Percentiles rank a stretch among this genome's conserved stretches.
phyloP scores from a whole-genome alignment of 495 filamentous ascomycete species.

The Saxophila tyrrhenica region DNA sequence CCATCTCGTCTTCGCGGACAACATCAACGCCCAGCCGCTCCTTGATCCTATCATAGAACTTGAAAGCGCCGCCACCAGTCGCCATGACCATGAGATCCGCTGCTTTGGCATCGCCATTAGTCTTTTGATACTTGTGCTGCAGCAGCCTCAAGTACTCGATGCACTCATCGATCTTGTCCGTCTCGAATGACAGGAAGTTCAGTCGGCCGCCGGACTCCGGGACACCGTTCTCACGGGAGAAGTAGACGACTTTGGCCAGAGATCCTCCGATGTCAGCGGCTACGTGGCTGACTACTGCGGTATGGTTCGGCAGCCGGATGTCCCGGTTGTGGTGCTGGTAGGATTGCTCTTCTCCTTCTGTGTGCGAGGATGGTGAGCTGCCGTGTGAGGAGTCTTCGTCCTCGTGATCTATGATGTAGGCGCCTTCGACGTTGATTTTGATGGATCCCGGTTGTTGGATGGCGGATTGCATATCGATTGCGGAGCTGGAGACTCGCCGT shows the following conservation, averaged over 20 bases:
- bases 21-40: slow-evolving; percentile 75
- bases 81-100: slow-evolving; percentile 78
- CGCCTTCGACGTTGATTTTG: slow-evolving; percentile 88
- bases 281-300: slow-evolving; percentile 84
- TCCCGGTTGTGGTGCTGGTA: slow-evolving; percentile 73
- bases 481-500: slow-evolving; percentile 29
- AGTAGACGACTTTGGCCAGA: slow-evolving; percentile 92
- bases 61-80: slow-evolving; percentile 89
- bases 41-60: slow-evolving; percentile 84
- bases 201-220: slow-evolving; percentile 72
- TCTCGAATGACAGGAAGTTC: slow-evolving; percentile 93
- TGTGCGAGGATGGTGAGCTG: slow-evolving; percentile 23
- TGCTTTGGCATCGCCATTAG: slow-evolving; percentile 43
- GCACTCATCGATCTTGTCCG: slow-evolving; percentile 80
- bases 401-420: slow-evolving; percentile 87
- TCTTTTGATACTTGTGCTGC: slow-evolving; percentile 61
- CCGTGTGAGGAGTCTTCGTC: slow-evolving; percentile 16
- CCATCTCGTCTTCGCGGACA: slow-evolving; percentile 92
- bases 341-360: slow-evolving; percentile 43
- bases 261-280: slow-evolving; percentile 97
- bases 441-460: slow-evolving; percentile 76
- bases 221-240: slow-evolving; percentile 57
- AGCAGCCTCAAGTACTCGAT: slow-evolving; percentile 77
- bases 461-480: slow-evolving; percentile 50
- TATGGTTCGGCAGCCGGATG: slow-evolving; percentile 92